Base-by-base conservation (phyloP, 257 asterid genomes). In the Ocimum tenuiflorum region DNA sequence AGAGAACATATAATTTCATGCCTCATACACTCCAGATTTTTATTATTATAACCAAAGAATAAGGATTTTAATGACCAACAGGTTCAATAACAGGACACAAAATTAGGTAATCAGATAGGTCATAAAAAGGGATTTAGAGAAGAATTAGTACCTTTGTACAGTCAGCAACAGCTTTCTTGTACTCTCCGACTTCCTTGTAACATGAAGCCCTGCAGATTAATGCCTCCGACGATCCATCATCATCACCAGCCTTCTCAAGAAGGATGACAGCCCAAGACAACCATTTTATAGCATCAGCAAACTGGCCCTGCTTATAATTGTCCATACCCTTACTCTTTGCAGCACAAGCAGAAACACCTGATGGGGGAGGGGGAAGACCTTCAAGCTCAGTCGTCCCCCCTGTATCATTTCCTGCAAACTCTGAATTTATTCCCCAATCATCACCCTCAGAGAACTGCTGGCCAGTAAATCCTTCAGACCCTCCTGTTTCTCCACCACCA, bases 151-250 rank as follows among this genome's bases (percentile, higher is more conserved):
- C 99, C 95, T 94, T 86, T 14, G 97, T 84, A 73, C 99, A 94
- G 80, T 94, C 99, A 69, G 97, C 99, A 19, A 94, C 97, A 33
- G 97, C 99, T 85, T 94, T 94, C 86, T 94, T 94, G 72, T 94
- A 89, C 77, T 94, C 99, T 49, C 99, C 99, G 48, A 90, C 96
- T 81, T 94, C 99, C 80, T 94, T 94, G 78, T 90, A 94, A 77
- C 95, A 94, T 0, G 97, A 90, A 11, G 99, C 96, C 36, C 97
- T 78, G 72, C 84, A 73, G 9, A 82, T 74, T 58, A 92, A 81
- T 56, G 83, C 84, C 68, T 79, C 81, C 59, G 10, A 52, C 9
- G 69, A 47, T 46, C 79, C 79, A 68, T 75, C 74, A 51, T 78
- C 79, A 66, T 88, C 88, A 10, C 89, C 83, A 0, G 86, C 77